phyloP scores from a whole-genome alignment of 1,284 basidiomycete genomes.

The Acaromyces ingoldii region DNA sequence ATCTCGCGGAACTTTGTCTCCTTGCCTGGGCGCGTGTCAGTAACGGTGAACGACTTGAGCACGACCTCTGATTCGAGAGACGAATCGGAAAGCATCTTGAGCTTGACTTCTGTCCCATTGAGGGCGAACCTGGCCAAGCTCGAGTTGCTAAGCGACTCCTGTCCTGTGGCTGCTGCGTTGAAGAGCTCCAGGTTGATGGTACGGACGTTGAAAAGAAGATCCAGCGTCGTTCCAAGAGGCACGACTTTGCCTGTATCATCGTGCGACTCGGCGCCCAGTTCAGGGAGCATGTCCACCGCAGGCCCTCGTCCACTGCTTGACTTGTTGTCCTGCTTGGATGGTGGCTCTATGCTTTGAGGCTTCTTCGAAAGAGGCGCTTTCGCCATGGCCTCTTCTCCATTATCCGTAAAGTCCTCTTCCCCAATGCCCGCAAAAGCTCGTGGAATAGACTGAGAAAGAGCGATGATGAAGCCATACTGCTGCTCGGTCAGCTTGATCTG shows the following conservation, averaged over 20 bases:
- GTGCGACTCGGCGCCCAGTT: constrained; percentile 53
- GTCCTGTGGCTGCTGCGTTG: constrained; percentile 63
- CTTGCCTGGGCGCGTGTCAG: constrained; percentile 74
- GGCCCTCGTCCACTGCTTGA: background rate
- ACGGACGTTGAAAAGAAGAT: constrained; percentile 70
- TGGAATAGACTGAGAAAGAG: constrained; percentile 69
- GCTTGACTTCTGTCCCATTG: constrained; percentile 70
- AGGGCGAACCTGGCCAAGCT: constrained; percentile 83
- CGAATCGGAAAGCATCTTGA: constrained; percentile 78
- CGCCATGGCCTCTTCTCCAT: constrained; percentile 30
- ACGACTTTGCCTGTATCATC: constrained; percentile 22
- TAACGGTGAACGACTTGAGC: constrained; percentile 83
- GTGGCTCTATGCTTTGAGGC: background rate
- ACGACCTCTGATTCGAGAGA: constrained; percentile 81
- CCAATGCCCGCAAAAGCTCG: constrained; percentile 58
- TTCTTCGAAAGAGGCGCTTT: background rate
- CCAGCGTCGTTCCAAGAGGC: constrained; percentile 58
- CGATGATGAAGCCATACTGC: constrained; percentile 78
- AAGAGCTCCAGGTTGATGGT: constrained; percentile 88
- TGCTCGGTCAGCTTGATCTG: constrained; percentile 80
- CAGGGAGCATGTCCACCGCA: constrained; percentile 56
- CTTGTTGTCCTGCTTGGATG: background rate
- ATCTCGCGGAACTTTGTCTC: constrained; percentile 85
- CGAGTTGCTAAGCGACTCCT: constrained; percentile 65
- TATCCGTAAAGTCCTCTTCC: no score